Evolutionary conservation across 192 early-diverging fungal species (phyloP).

Genomic region (Podila horticola): DNA sequence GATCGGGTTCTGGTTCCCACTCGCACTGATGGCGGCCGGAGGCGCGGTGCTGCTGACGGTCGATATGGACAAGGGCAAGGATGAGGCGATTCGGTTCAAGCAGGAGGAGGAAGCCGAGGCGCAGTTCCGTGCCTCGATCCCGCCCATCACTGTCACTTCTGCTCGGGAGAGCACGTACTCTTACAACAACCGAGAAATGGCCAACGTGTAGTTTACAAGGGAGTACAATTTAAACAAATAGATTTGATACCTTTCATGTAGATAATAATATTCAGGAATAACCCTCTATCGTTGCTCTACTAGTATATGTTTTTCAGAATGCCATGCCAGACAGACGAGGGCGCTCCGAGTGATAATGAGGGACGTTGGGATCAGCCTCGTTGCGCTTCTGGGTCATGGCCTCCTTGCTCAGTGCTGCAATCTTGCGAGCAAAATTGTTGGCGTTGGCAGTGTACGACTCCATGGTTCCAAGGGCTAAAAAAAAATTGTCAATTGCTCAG

Average conservation of each 20-base stretch:
- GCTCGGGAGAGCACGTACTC: constrained; percentile 5
- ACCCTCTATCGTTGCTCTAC: background rate
- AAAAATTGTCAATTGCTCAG: too few relatives aligned
- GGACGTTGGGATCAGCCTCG: constrained; percentile 20
- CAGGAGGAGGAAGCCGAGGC: constrained; percentile 6
- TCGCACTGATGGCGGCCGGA: constrained; percentile 56
- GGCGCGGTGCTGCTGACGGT: constrained; percentile 53
- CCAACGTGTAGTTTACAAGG: background rate
- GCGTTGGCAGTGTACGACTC: constrained; percentile 42
- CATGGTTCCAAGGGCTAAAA: constrained; percentile 32
- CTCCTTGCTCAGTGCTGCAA: constrained; percentile 31
- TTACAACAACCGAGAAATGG: background rate
- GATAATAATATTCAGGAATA: background rate
- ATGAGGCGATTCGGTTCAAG: constrained; percentile 47
- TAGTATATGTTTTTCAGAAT: constrained; percentile 4
- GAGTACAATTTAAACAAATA: background rate
- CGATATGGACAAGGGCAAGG: constrained; percentile 63
- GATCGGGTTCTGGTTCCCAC: constrained; percentile 59
- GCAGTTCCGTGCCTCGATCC: constrained; percentile 11
- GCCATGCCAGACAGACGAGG: constrained; percentile 29
- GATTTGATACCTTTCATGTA: background rate
- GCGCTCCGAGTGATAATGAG: constrained; percentile 28
- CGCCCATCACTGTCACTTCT: constrained; percentile 16
- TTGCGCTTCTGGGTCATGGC: constrained; percentile 14
- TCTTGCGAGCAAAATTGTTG: constrained; percentile 35